These are phyloP conservation scores for Plasmodium chabaudi DNA, from an alignment of 169 alveolate genomes.

Conservation along the genomic window DNA sequence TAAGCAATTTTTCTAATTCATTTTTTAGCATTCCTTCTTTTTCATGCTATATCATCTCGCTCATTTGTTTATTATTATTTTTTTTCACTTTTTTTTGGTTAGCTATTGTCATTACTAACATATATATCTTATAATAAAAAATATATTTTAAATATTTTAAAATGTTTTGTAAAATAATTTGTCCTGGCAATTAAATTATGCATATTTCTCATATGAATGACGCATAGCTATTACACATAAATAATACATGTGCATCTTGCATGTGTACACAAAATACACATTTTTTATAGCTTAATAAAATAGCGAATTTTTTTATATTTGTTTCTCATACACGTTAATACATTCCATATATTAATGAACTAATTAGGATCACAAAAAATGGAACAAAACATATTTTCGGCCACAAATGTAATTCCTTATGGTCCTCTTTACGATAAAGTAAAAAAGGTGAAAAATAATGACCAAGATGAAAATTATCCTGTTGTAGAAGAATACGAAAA, in stretches of 20 bases:
- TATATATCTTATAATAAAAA: no score
- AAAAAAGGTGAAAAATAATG: constrained; percentile 32
- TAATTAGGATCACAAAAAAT: background rate
- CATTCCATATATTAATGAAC: background rate
- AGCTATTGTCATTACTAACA: no score
- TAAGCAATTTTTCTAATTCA: background rate
- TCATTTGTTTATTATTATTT: no score
- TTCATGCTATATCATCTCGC: no score
- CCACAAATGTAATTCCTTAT: constrained; percentile 63
- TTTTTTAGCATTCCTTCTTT: no score
- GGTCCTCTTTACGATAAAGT: constrained; percentile 35
- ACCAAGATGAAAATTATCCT: constrained; percentile 11
- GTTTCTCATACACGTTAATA: background rate
- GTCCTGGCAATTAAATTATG: no score
- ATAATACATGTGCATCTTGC: background rate
- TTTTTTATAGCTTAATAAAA: background rate
- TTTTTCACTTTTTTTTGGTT: no score
- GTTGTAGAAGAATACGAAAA: constrained; percentile 36
- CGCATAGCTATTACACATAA: background rate
- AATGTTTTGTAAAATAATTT: no score
- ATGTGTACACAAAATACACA: background rate
- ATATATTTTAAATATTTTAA: no score
- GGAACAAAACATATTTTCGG: constrained; percentile 30
- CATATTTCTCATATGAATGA: no score
- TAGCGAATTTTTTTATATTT: background rate